phyloP scores from a whole-genome alignment of 306 rosid species.

The Rosa rugosa region DNA sequence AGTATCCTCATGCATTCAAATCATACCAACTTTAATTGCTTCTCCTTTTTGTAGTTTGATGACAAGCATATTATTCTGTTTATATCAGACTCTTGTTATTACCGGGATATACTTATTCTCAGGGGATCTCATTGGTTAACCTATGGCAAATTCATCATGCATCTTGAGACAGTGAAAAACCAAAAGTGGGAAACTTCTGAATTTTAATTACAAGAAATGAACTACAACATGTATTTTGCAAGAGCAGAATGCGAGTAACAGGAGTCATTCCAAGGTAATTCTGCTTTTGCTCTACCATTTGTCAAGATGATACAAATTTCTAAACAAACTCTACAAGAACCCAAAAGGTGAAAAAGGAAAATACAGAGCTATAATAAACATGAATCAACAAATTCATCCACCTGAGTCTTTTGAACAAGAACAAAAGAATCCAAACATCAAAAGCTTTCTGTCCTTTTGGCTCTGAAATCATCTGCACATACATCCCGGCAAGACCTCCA shows the following conservation, averaged over 20 bases:
- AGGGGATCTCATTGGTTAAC: not conserved
- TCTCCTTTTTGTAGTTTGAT: not conserved
- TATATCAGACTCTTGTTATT: conserved; percentile 5
- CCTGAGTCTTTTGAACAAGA: conserved; percentile 32
- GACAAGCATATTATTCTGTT: conserved; percentile 12
- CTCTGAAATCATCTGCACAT: conserved; percentile 19
- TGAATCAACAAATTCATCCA: conserved; percentile 64
- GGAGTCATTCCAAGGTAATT: conserved; percentile 31
- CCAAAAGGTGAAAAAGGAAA: conserved; percentile 38
- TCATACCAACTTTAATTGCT: not conserved
- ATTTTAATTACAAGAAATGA: conserved; percentile 36
- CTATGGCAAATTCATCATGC: not conserved
- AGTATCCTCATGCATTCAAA: not conserved
- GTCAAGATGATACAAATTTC: conserved; percentile 54
- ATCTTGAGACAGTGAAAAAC: not conserved
- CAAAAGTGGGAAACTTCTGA: conserved; percentile 8
- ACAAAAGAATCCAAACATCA: conserved; percentile 28
- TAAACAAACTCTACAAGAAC: conserved; percentile 63
- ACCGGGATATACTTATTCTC: not conserved
- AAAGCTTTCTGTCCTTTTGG: conserved; percentile 31
- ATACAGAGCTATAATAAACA: conserved; percentile 54
- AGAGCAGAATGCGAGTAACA: conserved; percentile 29
- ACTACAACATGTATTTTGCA: conserved; percentile 33
- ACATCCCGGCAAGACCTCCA: conserved; percentile 12
- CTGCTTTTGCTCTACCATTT: conserved; percentile 42